Conservation (phyloP, 164 flowering plant genomes). For the Vitis riparia region DNA sequence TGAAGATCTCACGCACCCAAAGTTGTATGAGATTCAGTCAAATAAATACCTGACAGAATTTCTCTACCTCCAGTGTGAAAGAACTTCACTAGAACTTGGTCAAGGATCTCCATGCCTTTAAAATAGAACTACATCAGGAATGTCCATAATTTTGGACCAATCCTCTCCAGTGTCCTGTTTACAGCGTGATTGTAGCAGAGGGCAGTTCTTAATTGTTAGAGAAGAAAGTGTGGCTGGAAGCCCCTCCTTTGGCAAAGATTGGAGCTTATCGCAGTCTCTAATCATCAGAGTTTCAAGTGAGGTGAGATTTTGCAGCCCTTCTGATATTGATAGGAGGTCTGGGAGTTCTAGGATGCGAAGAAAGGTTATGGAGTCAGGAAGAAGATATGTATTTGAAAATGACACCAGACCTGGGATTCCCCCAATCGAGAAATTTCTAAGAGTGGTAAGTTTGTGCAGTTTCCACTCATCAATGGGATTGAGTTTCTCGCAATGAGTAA, state of each 20-base stretch:
- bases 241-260: neutral
- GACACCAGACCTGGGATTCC: conserved; percentile 8
- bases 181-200: neutral
- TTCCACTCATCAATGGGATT: conserved; percentile 3
- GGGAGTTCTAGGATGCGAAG: neutral
- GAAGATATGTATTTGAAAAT: conserved; percentile 9
- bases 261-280: neutral
- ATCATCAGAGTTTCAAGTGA: neutral
- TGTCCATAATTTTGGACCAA: neutral
- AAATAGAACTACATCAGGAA: neutral
- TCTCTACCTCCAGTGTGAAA: neutral
- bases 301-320: neutral
- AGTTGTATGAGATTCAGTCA: neutral
- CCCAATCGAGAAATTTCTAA: conserved; percentile 4
- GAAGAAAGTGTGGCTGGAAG: neutral
- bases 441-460: conserved; percentile 8
- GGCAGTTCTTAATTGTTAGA: neutral
- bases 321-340: neutral
- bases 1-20: too few species aligned
- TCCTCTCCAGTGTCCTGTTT: neutral
- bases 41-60: neutral
- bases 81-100: neutral
- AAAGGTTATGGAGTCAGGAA: neutral
- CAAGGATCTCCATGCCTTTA: neutral
- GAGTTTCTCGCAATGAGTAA: conserved; percentile 8